Conservation (phyloP, 768 basidiomycete species). For the Tylopilus felleus region DNA sequence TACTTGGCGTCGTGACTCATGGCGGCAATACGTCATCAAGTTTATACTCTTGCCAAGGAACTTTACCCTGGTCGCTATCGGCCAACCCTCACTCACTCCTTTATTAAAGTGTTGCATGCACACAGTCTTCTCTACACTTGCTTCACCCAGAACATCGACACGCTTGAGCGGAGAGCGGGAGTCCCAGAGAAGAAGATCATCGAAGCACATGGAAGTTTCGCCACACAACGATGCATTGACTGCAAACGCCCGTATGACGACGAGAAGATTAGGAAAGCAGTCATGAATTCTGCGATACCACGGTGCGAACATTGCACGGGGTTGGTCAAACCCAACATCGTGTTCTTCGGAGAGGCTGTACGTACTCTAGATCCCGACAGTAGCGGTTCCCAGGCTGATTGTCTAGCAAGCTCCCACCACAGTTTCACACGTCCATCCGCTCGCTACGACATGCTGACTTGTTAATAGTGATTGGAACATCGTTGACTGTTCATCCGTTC, state of each 20-base stretch:
- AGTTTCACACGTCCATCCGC: conserved; percentile 58
- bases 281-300: conserved; percentile 56
- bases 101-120: conserved; percentile 75
- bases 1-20: background rate
- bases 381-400: background rate
- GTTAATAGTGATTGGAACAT: conserved; percentile 88
- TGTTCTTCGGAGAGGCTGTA: conserved; percentile 86
- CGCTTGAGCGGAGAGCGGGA: conserved; percentile 81
- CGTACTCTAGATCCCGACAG: conserved; percentile 22
- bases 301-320: conserved; percentile 66
- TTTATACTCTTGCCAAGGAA: conserved; percentile 91
- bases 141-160: conserved; percentile 93
- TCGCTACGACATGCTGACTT: conserved; percentile 70
- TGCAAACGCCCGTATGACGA: conserved; percentile 61
- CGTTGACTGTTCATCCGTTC: conserved; percentile 83
- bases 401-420: conserved; percentile 58
- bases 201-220: conserved; percentile 97
- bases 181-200: conserved; percentile 72
- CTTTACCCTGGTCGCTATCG: conserved; percentile 88
- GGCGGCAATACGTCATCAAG: conserved; percentile 31
- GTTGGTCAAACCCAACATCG: conserved; percentile 89
- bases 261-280: conserved; percentile 62
- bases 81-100: conserved; percentile 88
- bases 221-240: conserved; percentile 75
- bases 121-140: conserved; percentile 69